These are phyloP conservation scores for Boechera divaricarpa DNA, from an alignment of 345 rosid species.

Conservation along the genomic window DNA sequence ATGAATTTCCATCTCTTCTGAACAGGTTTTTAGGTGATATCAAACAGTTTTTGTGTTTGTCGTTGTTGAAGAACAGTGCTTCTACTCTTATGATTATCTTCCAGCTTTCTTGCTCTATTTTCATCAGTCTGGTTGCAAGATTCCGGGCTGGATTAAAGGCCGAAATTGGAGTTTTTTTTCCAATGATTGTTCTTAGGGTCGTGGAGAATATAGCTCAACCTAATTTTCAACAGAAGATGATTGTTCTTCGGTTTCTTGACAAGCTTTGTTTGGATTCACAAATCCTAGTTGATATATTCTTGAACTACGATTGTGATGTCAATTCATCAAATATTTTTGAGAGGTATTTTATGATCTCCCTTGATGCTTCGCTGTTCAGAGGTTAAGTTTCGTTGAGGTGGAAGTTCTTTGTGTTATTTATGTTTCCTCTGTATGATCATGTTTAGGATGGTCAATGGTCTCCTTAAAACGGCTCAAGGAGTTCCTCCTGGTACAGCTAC, in stretches of 20 bases:
- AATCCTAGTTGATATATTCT: constrained; percentile 92
- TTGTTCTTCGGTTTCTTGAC: constrained; percentile 94
- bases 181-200: constrained; percentile 94
- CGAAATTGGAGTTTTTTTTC: constrained; percentile 98
- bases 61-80: constrained; percentile 94
- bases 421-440: constrained; percentile 37
- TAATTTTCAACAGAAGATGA: constrained; percentile 97
- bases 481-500: constrained; percentile 78
- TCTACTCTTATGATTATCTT: constrained; percentile 94
- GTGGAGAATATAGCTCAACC: constrained; percentile 97
- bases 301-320: constrained; percentile 98
- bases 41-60: constrained; percentile 90
- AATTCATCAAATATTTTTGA: constrained; percentile 96
- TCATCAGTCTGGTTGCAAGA: constrained; percentile 92
- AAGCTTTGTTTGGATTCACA: constrained; percentile 96
- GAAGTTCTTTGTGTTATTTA: constrained; percentile 29
- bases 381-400: constrained; percentile 26
- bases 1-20: constrained; percentile 38
- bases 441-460: constrained; percentile 91
- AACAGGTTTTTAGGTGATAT: constrained; percentile 96
- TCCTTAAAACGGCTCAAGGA: constrained; percentile 86
- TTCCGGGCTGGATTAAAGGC: constrained; percentile 98
- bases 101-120: constrained; percentile 99
- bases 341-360: constrained; percentile 61
- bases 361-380: constrained; percentile 24